These are phyloP conservation scores for Hortiboletus flavorubellus DNA, from an alignment of 768 basidiomycete genomes.

Conservation along the genomic window DNA sequence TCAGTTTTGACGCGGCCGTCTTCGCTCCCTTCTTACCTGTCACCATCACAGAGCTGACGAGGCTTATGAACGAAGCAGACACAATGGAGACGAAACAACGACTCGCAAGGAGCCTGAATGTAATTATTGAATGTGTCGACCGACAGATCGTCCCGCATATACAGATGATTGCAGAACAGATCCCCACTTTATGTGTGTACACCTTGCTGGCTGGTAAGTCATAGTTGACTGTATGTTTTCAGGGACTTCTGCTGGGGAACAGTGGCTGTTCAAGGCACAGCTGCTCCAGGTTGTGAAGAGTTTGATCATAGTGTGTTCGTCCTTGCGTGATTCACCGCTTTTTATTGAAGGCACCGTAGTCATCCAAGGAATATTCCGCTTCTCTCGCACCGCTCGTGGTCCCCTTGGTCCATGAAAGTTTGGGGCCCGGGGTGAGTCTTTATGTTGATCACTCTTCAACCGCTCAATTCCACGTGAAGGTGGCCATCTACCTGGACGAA, in stretches of 20 bases:
- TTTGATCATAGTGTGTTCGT: constrained; percentile 55
- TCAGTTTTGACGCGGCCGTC: constrained; percentile 55
- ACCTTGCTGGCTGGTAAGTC: background rate
- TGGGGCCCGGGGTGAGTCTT: constrained; percentile 50
- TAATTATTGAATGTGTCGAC: constrained; percentile 54
- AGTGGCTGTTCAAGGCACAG: constrained; percentile 68
- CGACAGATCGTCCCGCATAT: constrained; percentile 67
- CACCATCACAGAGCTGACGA: constrained; percentile 63
- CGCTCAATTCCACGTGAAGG: constrained; percentile 38
- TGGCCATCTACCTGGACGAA: constrained; percentile 66
- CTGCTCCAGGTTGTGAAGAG: constrained; percentile 69
- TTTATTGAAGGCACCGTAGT: constrained; percentile 38
- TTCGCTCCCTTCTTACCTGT: constrained; percentile 70
- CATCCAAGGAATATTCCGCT: constrained; percentile 60
- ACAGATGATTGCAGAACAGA: constrained; percentile 53
- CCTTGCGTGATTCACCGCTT: background rate
- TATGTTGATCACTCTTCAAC: background rate
- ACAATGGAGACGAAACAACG: constrained; percentile 74
- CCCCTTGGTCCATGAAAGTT: constrained; percentile 62
- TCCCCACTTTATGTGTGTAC: constrained; percentile 69
- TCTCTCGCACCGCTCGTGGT: constrained; percentile 54
- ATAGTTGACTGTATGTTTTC: constrained; percentile 10
- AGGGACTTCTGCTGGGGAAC: constrained; percentile 70
- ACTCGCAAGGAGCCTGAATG: constrained; percentile 65
- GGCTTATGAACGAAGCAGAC: constrained; percentile 67